Evolutionary conservation across 257 asterid species (phyloP), one percentile per base, ranked within the genome.

Genomic region (Linaria vulgaris): DNA sequence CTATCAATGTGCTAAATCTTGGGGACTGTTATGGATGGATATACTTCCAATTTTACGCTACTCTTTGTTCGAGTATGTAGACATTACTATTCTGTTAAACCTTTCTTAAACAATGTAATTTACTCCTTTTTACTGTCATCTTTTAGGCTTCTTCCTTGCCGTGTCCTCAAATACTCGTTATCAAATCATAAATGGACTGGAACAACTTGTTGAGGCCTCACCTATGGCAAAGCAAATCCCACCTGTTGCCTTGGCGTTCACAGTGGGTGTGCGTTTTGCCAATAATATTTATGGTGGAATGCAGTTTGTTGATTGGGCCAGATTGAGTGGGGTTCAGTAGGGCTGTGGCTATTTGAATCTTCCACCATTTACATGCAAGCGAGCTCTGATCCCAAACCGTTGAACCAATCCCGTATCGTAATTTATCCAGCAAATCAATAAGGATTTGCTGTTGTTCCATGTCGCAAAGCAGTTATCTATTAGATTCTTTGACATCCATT

Each of bases 261-360:
- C 98, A 0, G 90, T 91, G 37, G 98, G 96, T 3, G 74, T 91
- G 3, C 85, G 98, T 9, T 84, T 86, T 21, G 91, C 98, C 76
- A 91, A 91, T 71, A 88, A 91, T 44, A 79, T 86, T 5, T 91
- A 85, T 21, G 96, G 96, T 43, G 95, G 95, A 60, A 86, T 91
- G 98, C 98, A 91, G 83, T 91, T 88, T 71, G 83, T 88, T 16
- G 98, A 91, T 56, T 91, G 95, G 98, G 98, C 96, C 31, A 88
- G 75, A 76, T 73, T 75, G 83, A 86, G 91, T 43, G 98, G 98
- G 11, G 89, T 88, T 34, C 98, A 91, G 51, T 91, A 81, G 73
- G 6, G 17, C 38, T 2, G 25, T 11, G 39, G 21, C 50, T 30
- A n/a, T 15, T 54, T 14, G 3, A 9, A 14, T 41, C 23, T 47